Percentiles rank a stretch among this genome's conserved stretches.
These are phyloP conservation scores for Phialemonium atrogriseum DNA, from an alignment of 2,329 filamentous ascomycete species.

Conservation along the genomic window DNA sequence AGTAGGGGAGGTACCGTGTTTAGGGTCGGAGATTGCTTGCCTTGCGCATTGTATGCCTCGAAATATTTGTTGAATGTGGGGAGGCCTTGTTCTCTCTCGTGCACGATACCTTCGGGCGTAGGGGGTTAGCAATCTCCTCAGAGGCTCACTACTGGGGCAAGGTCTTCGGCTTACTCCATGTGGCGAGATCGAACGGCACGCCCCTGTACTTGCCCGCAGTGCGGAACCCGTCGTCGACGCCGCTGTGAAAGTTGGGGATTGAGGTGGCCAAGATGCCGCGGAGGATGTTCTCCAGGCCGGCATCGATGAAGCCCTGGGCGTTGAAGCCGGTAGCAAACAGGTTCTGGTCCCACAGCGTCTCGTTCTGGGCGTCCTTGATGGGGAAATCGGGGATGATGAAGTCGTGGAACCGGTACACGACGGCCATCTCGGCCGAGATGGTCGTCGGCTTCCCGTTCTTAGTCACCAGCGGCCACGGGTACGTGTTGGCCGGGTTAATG, in stretches of 20 bases:
- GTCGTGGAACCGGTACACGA: slow-evolving; percentile 12
- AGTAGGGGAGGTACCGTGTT: neutral
- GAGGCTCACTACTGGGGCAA: no score
- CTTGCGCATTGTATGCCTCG: slow-evolving; percentile 9
- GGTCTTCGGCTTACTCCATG: no score
- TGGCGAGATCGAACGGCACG: slow-evolving; percentile 10
- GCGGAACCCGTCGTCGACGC: slow-evolving; percentile 9
- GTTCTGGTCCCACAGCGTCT: slow-evolving; percentile 8
- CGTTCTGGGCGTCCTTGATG: slow-evolving; percentile 7
- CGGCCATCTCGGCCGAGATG: slow-evolving; percentile 9
- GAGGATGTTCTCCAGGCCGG: slow-evolving; percentile 10
- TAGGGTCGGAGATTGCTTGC: neutral
- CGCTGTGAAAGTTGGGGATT: slow-evolving; percentile 12
- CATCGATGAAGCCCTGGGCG: slow-evolving; percentile 8
- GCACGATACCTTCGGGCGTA: no score
- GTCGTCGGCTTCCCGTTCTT: slow-evolving; percentile 8
- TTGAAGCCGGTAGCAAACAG: slow-evolving; percentile 10
- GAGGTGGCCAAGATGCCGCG: slow-evolving; percentile 7
- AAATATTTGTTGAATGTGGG: slow-evolving; percentile 12
- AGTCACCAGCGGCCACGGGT: slow-evolving; percentile 8
- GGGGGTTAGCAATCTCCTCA: no score
- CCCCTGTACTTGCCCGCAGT: slow-evolving; percentile 9
- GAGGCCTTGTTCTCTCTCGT: slow-evolving; percentile 11
- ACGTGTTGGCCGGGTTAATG: slow-evolving; percentile 10
- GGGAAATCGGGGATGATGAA: slow-evolving; percentile 9